These are phyloP conservation scores for Aspergillus tubingensis DNA, from an alignment of 2,329 filamentous ascomycete species.

Conservation along the genomic window DNA sequence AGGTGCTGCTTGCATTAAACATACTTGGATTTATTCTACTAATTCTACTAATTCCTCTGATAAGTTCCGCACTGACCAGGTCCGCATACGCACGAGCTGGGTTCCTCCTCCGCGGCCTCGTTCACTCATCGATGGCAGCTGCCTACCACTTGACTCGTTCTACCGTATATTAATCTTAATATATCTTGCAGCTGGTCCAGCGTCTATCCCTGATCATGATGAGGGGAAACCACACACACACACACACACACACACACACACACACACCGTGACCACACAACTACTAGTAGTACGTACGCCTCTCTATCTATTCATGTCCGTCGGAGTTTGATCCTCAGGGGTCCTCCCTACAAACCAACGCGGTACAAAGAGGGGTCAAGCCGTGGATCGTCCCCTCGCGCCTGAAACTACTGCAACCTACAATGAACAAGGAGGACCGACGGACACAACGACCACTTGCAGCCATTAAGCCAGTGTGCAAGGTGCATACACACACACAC, in stretches of 20 bases:
- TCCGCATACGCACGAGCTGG: background rate
- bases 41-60: background rate
- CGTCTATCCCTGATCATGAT: background rate
- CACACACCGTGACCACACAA: background rate
- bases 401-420: background rate
- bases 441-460: background rate
- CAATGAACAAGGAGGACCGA: background rate
- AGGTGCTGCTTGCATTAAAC: constrained; percentile 10
- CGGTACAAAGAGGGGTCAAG: background rate
- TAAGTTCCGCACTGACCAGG: constrained; percentile 22
- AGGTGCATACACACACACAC: background rate
- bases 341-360: background rate
- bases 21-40: background rate
- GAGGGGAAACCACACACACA: background rate
- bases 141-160: background rate
- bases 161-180: background rate
- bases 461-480: too few relatives aligned
- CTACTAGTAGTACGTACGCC: too few relatives aligned
- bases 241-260: background rate
- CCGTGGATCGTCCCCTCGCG: background rate
- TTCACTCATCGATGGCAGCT: background rate
- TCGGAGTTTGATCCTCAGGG: constrained; percentile 1
- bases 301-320: background rate
- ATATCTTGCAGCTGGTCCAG: background rate
- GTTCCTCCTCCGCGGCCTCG: background rate